These are phyloP conservation scores for Iris macrosiphon DNA, from an alignment of 106 monocot genomes.

Conservation along the genomic window DNA sequence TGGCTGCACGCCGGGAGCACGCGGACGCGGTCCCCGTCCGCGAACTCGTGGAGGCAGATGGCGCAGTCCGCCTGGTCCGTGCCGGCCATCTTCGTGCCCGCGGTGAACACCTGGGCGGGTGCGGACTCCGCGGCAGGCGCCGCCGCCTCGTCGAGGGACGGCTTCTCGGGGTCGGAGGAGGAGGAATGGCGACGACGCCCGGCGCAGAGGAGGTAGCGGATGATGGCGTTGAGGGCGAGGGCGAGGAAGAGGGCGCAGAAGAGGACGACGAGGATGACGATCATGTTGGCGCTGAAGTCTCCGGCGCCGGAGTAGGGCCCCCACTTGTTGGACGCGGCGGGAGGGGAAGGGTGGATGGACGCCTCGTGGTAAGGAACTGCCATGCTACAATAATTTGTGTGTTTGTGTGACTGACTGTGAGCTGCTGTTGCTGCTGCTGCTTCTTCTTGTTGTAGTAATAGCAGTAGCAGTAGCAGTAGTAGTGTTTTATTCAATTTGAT, in stretches of 20 bases:
- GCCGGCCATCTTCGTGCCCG: not conserved
- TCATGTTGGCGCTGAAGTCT: constrained; percentile 21
- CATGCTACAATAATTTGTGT: not conserved
- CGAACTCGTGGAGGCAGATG: constrained; percentile 44
- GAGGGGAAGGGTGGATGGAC: not conserved
- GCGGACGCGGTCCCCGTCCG: constrained; percentile 32
- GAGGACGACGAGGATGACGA: constrained; percentile 17
- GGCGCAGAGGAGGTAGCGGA: constrained; percentile 15
- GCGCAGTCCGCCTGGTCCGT: constrained; percentile 26
- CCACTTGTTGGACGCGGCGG: constrained; percentile 15
- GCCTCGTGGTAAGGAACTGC: not conserved
- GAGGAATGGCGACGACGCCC: not conserved
- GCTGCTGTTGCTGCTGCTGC: too few relatives aligned
- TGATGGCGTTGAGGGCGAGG: constrained; percentile 9
- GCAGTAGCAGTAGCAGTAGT: too few relatives aligned
- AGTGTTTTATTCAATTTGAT: too few relatives aligned
- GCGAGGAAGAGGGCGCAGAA: constrained; percentile 15
- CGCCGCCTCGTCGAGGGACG: not conserved
- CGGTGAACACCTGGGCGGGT: too few relatives aligned
- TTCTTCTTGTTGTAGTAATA: too few relatives aligned
- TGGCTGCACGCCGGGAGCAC: constrained; percentile 41
- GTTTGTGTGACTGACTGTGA: too few relatives aligned
- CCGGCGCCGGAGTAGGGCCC: constrained; percentile 21
- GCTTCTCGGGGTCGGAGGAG: constrained; percentile 3
- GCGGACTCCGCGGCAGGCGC: not conserved